Base-by-base conservation (phyloP, 1,284 basidiomycete species). In the Ceratobasidium sp. region DNA sequence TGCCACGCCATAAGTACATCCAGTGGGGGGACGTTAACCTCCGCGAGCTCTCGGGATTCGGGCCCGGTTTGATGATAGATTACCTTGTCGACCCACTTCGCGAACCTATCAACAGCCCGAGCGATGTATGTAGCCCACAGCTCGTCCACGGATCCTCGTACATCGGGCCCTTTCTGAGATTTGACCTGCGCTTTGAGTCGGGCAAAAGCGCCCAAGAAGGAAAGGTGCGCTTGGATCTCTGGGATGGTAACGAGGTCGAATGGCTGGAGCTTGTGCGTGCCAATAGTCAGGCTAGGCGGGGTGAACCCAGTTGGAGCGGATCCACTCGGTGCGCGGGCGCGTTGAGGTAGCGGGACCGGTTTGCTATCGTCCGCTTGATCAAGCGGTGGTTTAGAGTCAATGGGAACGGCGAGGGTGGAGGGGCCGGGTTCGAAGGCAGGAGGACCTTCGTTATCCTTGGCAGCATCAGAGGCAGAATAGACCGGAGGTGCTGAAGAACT, bases 1-100 rank as follows among this genome's bases (percentile, higher is more conserved):
- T 88, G 87, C 85, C 86, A 87, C 7, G 86, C 82, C 84, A 87
- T 86, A 75, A 85, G 69, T 15, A 87, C 86, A 65, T 87, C 87
- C 1, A 85, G 27, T 1, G 86, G 86, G 0, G 86, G 87, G 27
- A 85, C 31, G n/a, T 67, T 73, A 15, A 63, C 56, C 56, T 75
- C 75, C 8, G 47, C 36, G 44, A 76, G 57, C 22, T 47, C 36
- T 27, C 59, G 50, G 5, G 29, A n/a, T 11, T 17, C 59, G 5
- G 51, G 15, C 9, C 17, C 41, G 22, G 27, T 2, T 6, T 36
- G 24, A 7, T 27, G 47, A 19, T 51, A 17, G 6, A 76, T 36
- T 31, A 65, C 59, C 5, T 60, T 44, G 4, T 36, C 50, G 0
- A 54, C 56, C 78, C 78, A 79, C 17, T 15, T 31, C 17, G 67